Conservation (phyloP, 73 alveolate species). For the Paramecium sexaurelia region DNA sequence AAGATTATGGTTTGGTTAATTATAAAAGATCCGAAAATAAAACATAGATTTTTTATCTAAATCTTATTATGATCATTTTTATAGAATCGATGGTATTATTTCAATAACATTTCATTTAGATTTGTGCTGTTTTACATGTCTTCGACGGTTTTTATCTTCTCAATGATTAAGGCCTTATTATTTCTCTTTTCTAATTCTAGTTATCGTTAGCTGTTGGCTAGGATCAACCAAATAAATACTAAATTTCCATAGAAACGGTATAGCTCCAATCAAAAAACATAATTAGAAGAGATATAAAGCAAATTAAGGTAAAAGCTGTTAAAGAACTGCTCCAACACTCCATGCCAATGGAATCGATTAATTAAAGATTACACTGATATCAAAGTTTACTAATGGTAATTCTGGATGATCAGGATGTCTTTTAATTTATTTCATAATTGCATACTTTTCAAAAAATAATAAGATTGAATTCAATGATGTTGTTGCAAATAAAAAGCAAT, state of each 20-base stretch:
- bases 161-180: neutral
- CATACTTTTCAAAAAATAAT: constrained; percentile 8
- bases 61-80: neutral
- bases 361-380: constrained; percentile 1
- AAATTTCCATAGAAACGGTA: neutral
- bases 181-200: constrained; percentile 1
- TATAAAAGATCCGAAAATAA: neutral
- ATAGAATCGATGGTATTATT: neutral
- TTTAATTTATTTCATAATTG: too few species aligned
- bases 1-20: neutral
- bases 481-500: neutral
- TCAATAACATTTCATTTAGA: neutral
- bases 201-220: neutral
- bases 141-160: neutral
- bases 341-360: neutral
- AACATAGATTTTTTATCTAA: neutral
- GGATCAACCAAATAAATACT: neutral
- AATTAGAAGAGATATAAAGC: neutral
- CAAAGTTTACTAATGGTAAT: constrained; percentile 18
- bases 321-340: neutral
- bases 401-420: constrained; percentile 41
- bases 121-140: neutral
- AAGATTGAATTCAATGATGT: neutral
- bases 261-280: neutral
- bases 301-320: neutral